Base-by-base conservation (phyloP, 805 yeast species). In the Candida tibetensis region DNA sequence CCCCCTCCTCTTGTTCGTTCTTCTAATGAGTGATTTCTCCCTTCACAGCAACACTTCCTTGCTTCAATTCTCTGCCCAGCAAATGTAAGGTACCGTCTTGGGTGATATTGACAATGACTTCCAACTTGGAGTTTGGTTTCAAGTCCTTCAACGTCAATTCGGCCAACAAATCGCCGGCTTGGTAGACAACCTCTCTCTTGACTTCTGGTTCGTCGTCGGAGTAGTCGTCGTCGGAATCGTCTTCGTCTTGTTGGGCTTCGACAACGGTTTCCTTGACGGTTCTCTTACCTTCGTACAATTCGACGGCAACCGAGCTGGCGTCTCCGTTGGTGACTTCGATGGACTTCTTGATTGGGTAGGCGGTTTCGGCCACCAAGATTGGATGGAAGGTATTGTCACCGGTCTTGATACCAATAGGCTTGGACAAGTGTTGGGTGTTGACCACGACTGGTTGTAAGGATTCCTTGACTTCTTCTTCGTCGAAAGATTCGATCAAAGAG, bases 151-250 rank as follows among this genome's bases (percentile, higher is more conserved):
- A 71, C 36, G 82, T 83, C 50, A 89, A 70, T 58, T 85, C 86
- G 47, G 89, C 95, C 53, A 93, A 74, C 53, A 79, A 75, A 37
- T 78, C 74, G 47, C 88, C 87, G 46, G 89, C 77, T 56, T 76
- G 76, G 71, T 79, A 81, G 32, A 79, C 81, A 48, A 83, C 83
- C 69, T 80, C 85, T 66, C 80, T 82, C 47, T 79, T 69, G 58
- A 87, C 74, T 65, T 90, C 96, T 49, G 96, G 96, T 71, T 90
- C 97, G 49, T 86, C 95, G 53, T 88, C 96, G 9, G 69, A 65
- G 44, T 60, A 66, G 36, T 59, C 66, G 13, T 56, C 62, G 47
- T 71, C 81, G 22, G 69, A 75, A 25, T 70, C 77, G 47, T 72
- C 78, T 23, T 75, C 73, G 45, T 63, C 76, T 36, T 72, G 76